A percentile compares a stretch with the other conserved stretches of the same genome.
phyloP scores from a whole-genome alignment of 2,329 filamentous ascomycete genomes.

The Calonectria hongkongensis region DNA sequence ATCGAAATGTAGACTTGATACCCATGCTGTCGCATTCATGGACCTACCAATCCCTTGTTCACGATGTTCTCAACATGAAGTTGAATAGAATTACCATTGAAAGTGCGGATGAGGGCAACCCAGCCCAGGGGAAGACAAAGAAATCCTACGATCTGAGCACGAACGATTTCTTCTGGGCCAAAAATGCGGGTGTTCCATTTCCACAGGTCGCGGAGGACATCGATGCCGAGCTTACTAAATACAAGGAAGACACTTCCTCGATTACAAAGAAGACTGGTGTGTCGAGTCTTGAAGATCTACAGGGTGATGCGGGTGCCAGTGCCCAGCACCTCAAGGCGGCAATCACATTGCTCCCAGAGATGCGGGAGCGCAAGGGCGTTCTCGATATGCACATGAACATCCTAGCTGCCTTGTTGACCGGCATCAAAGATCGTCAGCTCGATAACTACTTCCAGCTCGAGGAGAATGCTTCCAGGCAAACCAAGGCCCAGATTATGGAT shows the following conservation, averaged over 20 bases:
- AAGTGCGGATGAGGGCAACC: conserved; percentile 85
- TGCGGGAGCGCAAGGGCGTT: conserved; percentile 92
- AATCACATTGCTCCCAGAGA: conserved; percentile 92
- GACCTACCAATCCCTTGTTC: conserved; percentile 88
- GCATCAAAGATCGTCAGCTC: conserved; percentile 95
- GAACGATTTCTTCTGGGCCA: conserved; percentile 97
- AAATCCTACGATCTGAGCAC: conserved; percentile 92
- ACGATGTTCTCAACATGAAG: conserved; percentile 74
- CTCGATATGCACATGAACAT: conserved; percentile 99
- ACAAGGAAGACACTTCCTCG: conserved; percentile 95
- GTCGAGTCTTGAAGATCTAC: conserved; percentile 92
- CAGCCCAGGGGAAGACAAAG: conserved; percentile 84
- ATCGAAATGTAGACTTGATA: conserved; percentile 95
- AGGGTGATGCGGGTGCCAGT: conserved; percentile 90
- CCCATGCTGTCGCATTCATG: conserved; percentile 98
- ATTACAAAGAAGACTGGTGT: conserved; percentile 97
- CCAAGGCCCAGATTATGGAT: conserved; percentile 91
- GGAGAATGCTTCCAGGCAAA: conserved; percentile 93
- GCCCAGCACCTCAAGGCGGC: conserved; percentile 97
- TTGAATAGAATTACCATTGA: conserved; percentile 97
- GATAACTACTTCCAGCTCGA: conserved; percentile 98
- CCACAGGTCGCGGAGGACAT: conserved; percentile 98
- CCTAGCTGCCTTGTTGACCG: conserved; percentile 82
- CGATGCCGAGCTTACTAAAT: conserved; percentile 92
- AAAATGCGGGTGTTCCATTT: conserved; percentile 92